These are phyloP conservation scores for Sextonia rubra DNA, from an alignment of 164 flowering plant genomes.

Conservation along the genomic window DNA sequence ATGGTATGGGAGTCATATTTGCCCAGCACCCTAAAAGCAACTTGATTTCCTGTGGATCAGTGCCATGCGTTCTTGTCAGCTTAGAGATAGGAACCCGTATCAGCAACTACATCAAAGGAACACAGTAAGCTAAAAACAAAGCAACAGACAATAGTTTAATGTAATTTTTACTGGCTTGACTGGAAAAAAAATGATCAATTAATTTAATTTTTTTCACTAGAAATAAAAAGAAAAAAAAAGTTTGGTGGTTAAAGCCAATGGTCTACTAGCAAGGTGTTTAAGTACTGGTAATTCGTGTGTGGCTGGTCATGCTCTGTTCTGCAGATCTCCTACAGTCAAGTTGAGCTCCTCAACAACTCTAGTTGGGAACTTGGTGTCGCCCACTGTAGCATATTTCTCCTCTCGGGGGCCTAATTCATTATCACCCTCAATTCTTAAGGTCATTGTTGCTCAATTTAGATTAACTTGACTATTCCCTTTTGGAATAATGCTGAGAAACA, in stretches of 20 bases:
- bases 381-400: slow-evolving; percentile 1
- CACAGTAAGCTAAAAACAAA: not conserved
- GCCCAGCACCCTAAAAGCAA: slow-evolving; percentile 11
- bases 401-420: slow-evolving; percentile 4
- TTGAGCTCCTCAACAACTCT: slow-evolving; percentile 27
- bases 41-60: not conserved
- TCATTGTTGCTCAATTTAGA: not conserved
- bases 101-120: not conserved
- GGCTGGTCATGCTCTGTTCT: not conserved
- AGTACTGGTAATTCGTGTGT: too few relatives aligned
- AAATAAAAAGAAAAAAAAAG: too few relatives aligned
- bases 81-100: not conserved
- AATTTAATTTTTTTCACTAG: too few relatives aligned
- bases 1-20: slow-evolving; percentile 24
- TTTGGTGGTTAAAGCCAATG: not conserved
- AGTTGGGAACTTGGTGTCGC: slow-evolving; percentile 23
- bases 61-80: not conserved
- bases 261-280: not conserved
- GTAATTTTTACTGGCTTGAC: too few relatives aligned
- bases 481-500: not conserved
- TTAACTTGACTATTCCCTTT: not conserved
- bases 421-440: not conserved
- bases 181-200: too few relatives aligned
- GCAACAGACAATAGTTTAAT: too few relatives aligned
- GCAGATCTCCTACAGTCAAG: slow-evolving; percentile 34